phyloP scores from a whole-genome alignment of 176 grass and related monocot genomes.

The Phragmites australis region DNA sequence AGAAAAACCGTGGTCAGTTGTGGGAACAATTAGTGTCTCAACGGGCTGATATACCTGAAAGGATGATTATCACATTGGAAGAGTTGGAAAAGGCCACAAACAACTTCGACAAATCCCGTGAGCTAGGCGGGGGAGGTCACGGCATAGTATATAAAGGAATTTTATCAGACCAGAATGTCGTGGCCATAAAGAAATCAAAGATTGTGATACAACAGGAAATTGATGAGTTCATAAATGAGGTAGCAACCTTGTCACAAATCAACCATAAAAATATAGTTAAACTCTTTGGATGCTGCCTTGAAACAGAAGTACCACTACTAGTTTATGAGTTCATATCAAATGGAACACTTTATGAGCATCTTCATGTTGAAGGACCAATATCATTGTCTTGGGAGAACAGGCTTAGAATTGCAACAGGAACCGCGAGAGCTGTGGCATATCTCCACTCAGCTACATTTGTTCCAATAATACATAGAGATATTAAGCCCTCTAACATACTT shows the following conservation, averaged over 20 bases:
- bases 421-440: constrained; percentile 29
- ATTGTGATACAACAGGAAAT: constrained; percentile 45
- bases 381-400: constrained; percentile 40
- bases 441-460: constrained; percentile 43
- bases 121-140: constrained; percentile 32
- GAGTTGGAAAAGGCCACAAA: constrained; percentile 52
- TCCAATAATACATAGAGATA: constrained; percentile 55
- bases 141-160: constrained; percentile 46
- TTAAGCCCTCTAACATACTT: constrained; percentile 62
- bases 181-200: constrained; percentile 61
- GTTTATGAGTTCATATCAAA: constrained; percentile 54
- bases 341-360: constrained; percentile 41
- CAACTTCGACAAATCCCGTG: constrained; percentile 23
- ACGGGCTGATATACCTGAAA: constrained; percentile 42
- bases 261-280: constrained; percentile 49
- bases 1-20: constrained; percentile 44
- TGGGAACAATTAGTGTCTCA: constrained; percentile 38
- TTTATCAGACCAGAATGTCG: constrained; percentile 23
- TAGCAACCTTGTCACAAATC: constrained; percentile 38
- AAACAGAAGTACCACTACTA: constrained; percentile 47
- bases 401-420: constrained; percentile 31
- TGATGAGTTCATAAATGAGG: constrained; percentile 47
- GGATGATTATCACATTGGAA: constrained; percentile 42
- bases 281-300: constrained; percentile 50
- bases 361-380: not conserved